Evolutionary conservation across 805 yeast genomes (phyloP).

Genomic region (Wickerhamiella hasegawae): DNA sequence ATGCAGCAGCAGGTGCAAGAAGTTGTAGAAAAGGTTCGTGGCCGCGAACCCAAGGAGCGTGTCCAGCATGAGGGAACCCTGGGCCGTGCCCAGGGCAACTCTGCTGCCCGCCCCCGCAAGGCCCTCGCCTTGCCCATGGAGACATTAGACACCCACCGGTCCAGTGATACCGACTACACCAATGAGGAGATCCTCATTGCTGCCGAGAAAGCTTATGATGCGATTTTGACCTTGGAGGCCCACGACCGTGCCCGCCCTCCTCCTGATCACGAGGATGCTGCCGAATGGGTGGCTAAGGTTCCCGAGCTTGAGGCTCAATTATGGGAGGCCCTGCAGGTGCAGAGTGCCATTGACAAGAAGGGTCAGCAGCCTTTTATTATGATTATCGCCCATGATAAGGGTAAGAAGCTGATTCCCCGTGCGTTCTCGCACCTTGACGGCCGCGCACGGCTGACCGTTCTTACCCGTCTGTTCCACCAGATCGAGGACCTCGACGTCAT

Average conservation of each 20-base stretch:
- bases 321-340: slow-evolving; percentile 64
- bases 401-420: slow-evolving; percentile 78
- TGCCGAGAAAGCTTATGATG: slow-evolving; percentile 65
- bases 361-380: slow-evolving; percentile 61
- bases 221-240: slow-evolving; percentile 67
- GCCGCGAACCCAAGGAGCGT: slow-evolving; percentile 51
- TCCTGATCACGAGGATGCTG: slow-evolving; percentile 16
- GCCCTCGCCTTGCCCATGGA: slow-evolving; percentile 22
- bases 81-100: slow-evolving; percentile 27
- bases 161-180: slow-evolving; percentile 14
- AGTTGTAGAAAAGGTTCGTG: slow-evolving; percentile 88
- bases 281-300: slow-evolving; percentile 20
- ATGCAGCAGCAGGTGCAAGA: slow-evolving; percentile 97
- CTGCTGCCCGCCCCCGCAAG: slow-evolving; percentile 16
- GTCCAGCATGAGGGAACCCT: slow-evolving; percentile 63
- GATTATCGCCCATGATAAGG: slow-evolving; percentile 69
- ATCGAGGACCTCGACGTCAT: slow-evolving; percentile 67
- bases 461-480: slow-evolving; percentile 65
- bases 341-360: slow-evolving; percentile 12
- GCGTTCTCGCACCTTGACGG: slow-evolving; percentile 65
- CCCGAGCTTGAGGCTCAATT: slow-evolving; percentile 25
- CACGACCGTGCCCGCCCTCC: slow-evolving; percentile 41
- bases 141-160: slow-evolving; percentile 22
- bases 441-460: slow-evolving; percentile 60
- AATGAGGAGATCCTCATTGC: slow-evolving; percentile 41